Evolutionary conservation across 2,329 filamentous ascomycete genomes (phyloP).

Genomic region (Ceratocystiopsis minuta): DNA sequence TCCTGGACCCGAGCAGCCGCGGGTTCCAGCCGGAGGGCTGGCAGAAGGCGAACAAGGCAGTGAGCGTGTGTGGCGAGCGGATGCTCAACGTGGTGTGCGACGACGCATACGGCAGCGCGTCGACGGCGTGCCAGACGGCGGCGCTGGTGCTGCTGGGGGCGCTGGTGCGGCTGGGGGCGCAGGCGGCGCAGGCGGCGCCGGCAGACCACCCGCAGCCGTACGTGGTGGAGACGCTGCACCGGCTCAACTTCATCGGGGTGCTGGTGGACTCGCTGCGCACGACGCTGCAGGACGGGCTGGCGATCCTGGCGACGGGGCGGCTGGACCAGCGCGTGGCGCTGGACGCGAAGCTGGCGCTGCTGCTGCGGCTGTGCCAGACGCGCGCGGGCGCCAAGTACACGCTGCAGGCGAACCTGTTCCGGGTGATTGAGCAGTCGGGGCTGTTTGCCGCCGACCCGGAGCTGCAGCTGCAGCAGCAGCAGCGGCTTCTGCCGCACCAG

Average conservation of each 20-base stretch:
- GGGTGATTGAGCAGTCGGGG: conserved; percentile 60
- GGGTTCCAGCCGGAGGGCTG: conserved; percentile 25
- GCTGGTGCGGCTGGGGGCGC: conserved; percentile 53
- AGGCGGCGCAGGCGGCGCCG: conserved; percentile 41
- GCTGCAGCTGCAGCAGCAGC: conserved; percentile 48
- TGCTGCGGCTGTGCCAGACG: conserved; percentile 71
- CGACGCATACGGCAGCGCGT: conserved; percentile 74
- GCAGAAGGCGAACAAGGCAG: conserved; percentile 52
- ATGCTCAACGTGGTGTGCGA: conserved; percentile 80
- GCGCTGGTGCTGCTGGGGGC: conserved; percentile 71
- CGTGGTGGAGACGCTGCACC: conserved; percentile 62
- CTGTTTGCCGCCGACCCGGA: conserved; percentile 85
- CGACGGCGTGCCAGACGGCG: conserved; percentile 60
- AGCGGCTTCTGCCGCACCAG: conserved; percentile 7
- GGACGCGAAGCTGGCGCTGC: conserved; percentile 60
- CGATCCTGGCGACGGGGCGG: conserved; percentile 19
- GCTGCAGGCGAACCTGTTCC: conserved; percentile 78
- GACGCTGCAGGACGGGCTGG: conserved; percentile 54
- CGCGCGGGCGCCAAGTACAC: conserved; percentile 69
- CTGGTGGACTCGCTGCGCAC: conserved; percentile 73
- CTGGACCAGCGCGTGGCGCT: conserved; percentile 31
- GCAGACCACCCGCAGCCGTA: conserved; percentile 17
- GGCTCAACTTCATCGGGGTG: conserved; percentile 79
- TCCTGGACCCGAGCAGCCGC: conserved; percentile 33
- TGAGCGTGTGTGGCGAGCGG: conserved; percentile 50